phyloP scores from a whole-genome alignment of 192 early-diverging fungal genomes.

The Coemansia reversa region DNA sequence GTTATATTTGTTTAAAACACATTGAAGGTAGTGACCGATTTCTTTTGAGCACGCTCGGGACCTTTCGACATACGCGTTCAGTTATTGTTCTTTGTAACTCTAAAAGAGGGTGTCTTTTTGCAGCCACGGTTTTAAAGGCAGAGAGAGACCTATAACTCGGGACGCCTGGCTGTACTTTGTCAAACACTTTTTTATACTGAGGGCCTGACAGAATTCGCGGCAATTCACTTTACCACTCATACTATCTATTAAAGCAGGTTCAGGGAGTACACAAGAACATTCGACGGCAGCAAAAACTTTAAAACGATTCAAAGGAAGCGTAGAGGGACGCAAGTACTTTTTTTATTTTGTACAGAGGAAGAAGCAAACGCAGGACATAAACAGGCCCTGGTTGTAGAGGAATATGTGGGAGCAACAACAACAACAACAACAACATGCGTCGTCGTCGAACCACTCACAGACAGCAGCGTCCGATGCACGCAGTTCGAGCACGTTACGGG shows the following conservation, averaged over 20 bases:
- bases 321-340: not conserved
- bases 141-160: not conserved
- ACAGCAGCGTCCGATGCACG: slow-evolving; percentile 1
- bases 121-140: not conserved
- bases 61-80: not conserved
- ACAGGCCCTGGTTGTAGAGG: not conserved
- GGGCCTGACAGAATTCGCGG: not conserved
- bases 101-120: not conserved
- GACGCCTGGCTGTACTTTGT: not conserved
- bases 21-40: not conserved
- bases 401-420: slow-evolving; percentile 10
- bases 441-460: slow-evolving; percentile 1
- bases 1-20: not conserved
- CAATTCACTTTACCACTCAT: not conserved
- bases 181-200: not conserved
- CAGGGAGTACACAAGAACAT: not conserved
- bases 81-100: not conserved
- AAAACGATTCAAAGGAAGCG: not conserved
- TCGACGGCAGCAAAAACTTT: not conserved
- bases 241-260: not conserved
- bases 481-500: not conserved
- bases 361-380: not conserved
- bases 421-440: slow-evolving; percentile 10
- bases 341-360: not conserved
- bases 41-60: not conserved